Evolutionary conservation across 805 yeast genomes (phyloP), one percentile per base, ranked within the genome.

Genomic region (Maudiozyma turicensis): DNA sequence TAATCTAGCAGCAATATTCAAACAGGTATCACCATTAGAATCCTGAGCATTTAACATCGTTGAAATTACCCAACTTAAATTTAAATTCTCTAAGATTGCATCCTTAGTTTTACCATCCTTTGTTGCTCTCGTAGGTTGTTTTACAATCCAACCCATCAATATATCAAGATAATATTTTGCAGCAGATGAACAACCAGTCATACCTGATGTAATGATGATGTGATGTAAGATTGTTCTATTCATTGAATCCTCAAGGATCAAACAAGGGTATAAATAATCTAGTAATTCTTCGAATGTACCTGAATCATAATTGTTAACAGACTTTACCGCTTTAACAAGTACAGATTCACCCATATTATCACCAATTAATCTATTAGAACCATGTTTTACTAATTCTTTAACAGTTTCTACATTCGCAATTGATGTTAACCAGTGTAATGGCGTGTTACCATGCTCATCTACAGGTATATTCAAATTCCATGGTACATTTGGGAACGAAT

Each of bases 401-500:
- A 88, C 91, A 46, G 90, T 72, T 3, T 80, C 70, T 1, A 82
- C 67, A 50, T 87, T 80, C 0, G 95, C 98, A 64, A 93, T 74
- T 0, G 97, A 86, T 13, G 97, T 82, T 3, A 97, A 95, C 95
- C 98, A 86, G 66, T 93, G 99, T 50, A 93, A 73, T 0, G 96
- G 88, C 0, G 96, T 84, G 61, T 93, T 93, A 0, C 98, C 97
- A 50, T 84, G 80, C 57, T 86, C 95, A 66, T 95, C 99, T 43
- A 95, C 86, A 1, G 96, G 82, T 34, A 88, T 86, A 59, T 88
- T 93, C 46, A 90, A 72, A 51, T 80, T 76, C 37, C 86, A 44
- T 11, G 52, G 49, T 8, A 52, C 48, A 28, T 54, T 47, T 6
- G 68, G 67, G 45, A 54, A 64, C 3, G 53, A 46, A 5, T 29